phyloP scores from a whole-genome alignment of 2,329 filamentous ascomycete genomes.

The Nannizziopsis arthrosporioides region DNA sequence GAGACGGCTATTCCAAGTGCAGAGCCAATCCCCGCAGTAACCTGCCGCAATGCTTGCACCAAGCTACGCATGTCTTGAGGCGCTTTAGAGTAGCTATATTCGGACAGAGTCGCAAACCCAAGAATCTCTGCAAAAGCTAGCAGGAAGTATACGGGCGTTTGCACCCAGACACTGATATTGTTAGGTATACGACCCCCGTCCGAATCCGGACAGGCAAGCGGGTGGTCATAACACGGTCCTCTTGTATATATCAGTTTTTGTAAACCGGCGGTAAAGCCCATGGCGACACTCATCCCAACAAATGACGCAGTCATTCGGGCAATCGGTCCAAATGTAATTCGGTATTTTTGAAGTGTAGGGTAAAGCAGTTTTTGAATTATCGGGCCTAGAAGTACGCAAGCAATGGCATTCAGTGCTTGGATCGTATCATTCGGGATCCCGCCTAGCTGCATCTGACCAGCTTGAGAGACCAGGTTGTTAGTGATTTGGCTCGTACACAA shows the following conservation, averaged over 20 bases:
- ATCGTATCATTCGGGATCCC: slow-evolving; percentile 51
- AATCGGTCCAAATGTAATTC: slow-evolving; percentile 48
- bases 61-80: slow-evolving; percentile 30
- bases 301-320: slow-evolving; percentile 47
- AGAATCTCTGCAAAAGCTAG: slow-evolving; percentile 21
- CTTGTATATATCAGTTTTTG: slow-evolving; percentile 46
- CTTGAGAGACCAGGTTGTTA: slow-evolving; percentile 31
- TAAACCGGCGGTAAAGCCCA: slow-evolving; percentile 46
- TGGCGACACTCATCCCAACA: slow-evolving; percentile 39
- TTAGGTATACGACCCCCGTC: slow-evolving; percentile 6
- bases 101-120: slow-evolving; percentile 44
- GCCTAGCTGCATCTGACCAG: slow-evolving; percentile 45
- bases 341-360: slow-evolving; percentile 41
- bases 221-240: slow-evolving; percentile 9
- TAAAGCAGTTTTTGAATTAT: slow-evolving; percentile 41
- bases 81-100: slow-evolving; percentile 61
- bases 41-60: slow-evolving; percentile 19
- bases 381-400: slow-evolving; percentile 46
- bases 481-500: slow-evolving; percentile 28
- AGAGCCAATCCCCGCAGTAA: slow-evolving; percentile 14
- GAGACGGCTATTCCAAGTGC: slow-evolving; percentile 13
- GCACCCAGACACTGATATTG: slow-evolving; percentile 7
- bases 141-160: slow-evolving; percentile 16
- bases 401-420: slow-evolving; percentile 47
- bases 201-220: slow-evolving; percentile 4